Evolutionary conservation across 768 basidiomycete species (phyloP).

Genomic region (Leucocoprinus birnbaumii): DNA sequence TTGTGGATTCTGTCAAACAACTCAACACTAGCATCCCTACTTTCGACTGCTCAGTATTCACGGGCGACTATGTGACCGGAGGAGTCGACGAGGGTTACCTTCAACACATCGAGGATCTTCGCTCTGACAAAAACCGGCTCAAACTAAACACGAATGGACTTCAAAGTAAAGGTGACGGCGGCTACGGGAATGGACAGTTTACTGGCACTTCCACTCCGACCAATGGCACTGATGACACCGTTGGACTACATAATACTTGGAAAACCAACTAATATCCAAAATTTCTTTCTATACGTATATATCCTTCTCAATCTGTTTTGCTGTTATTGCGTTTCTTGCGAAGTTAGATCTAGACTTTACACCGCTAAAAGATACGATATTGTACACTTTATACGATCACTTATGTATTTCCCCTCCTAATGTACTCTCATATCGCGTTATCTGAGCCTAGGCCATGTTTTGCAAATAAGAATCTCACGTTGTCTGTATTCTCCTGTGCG

Average conservation of each 20-base stretch:
- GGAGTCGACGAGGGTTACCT: slow-evolving; percentile 86
- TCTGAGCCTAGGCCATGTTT: not conserved
- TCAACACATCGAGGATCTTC: slow-evolving; percentile 63
- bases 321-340: too few species aligned
- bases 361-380: not conserved
- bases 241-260: slow-evolving; percentile 75
- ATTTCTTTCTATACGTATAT: not conserved
- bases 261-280: slow-evolving; percentile 8
- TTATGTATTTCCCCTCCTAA: slow-evolving; percentile 7
- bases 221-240: slow-evolving; percentile 71
- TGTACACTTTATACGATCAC: slow-evolving; percentile 10
- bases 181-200: slow-evolving; percentile 17
- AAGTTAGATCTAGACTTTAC: not conserved
- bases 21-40: slow-evolving; percentile 72
- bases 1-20: slow-evolving; percentile 81
- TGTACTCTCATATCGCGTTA: not conserved
- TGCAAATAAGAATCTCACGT: not conserved
- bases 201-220: slow-evolving; percentile 38
- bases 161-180: slow-evolving; percentile 30
- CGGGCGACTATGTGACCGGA: slow-evolving; percentile 95
- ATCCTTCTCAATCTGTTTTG: not conserved
- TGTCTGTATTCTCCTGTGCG: not conserved
- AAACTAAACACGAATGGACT: slow-evolving; percentile 26
- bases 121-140: slow-evolving; percentile 77
- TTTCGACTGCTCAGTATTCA: slow-evolving; percentile 98